Percentiles rank a stretch among this genome's conserved stretches.
These are phyloP conservation scores for Deinandra increscens DNA, from an alignment of 129 eudicot genomes.

Conservation along the genomic window DNA sequence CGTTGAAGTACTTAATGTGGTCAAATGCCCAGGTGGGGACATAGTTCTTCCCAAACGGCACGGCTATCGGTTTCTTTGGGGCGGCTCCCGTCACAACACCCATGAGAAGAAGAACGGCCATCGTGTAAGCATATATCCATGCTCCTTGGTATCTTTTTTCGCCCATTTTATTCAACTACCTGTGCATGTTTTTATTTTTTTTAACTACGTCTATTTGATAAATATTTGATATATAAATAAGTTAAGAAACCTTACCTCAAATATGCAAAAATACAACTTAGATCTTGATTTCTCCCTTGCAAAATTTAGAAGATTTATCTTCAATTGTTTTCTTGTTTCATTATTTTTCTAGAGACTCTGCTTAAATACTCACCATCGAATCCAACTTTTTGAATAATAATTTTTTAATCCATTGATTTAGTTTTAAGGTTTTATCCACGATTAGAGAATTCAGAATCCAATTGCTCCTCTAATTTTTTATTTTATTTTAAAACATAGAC, in stretches of 20 bases:
- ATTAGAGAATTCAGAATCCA: no score
- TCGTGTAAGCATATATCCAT: slow-evolving; percentile 13
- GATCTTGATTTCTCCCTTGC: no score
- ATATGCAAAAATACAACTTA: background rate
- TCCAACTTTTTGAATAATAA: background rate
- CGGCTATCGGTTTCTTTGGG: slow-evolving; percentile 54
- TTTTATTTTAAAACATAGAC: background rate
- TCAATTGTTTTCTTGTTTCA: background rate
- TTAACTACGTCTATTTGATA: no score
- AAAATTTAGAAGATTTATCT: background rate
- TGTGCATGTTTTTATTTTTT: no score
- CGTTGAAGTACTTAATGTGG: slow-evolving; percentile 76
- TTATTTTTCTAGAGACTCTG: background rate
- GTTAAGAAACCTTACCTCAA: slow-evolving; percentile 23
- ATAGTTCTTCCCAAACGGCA: slow-evolving; percentile 77
- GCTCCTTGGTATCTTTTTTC: background rate
- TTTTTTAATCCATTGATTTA: background rate
- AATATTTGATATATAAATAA: no score
- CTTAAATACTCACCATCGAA: slow-evolving; percentile 13
- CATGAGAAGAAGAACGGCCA: slow-evolving; percentile 14
- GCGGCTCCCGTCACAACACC: slow-evolving; percentile 44
- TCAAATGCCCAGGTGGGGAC: slow-evolving; percentile 88
- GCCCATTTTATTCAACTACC: slow-evolving; percentile 4
- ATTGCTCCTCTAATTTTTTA: no score
- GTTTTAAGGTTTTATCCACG: background rate